Base-by-base conservation (phyloP, 768 basidiomycete species). In the Lactarius evosmus region DNA sequence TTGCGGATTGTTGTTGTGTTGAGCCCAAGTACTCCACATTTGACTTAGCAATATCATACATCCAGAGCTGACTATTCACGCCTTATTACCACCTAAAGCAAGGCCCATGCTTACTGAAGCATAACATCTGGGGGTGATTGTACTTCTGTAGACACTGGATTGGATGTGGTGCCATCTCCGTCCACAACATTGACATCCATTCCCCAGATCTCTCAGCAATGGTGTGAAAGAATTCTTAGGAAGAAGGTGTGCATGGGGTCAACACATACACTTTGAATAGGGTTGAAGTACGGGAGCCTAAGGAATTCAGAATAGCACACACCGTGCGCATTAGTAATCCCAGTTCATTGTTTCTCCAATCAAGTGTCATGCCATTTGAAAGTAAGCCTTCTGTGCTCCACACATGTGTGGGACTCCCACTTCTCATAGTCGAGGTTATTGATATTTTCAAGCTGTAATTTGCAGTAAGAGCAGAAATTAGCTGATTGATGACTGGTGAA, bases 201-300 rank as follows among this genome's bases (percentile, higher is more conserved):
- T 9, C 41, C 44, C 40, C 62, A 59, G 12, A 71, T 55, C 38
- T 55, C 58, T 44, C 41, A 12, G 51, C 69, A 69, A 54, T 69
- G 69, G 16, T 53, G 58, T 19, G 50, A 50, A 16, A 69, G 64
- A 5, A 32, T 25, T 17, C 69, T 62, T 12, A 72, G 36, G 19
- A 67, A 61, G 9, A 72, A 40, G 19, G 51, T 41, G 62, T 73
- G 72, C 72, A 73, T 73, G 29, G 70, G 14, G 36, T 73, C 72
- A 14, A 71, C 58, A 19, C 54, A 56, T 9, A 56, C 6, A 70
- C 44, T 17, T 58, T 27, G 59, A 62, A 67, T 19, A 36, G 58
- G 17, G 49, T 65, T 12, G 68, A 63, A 44, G 67, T 56, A 73
- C 71, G 73, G 41, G 41, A 55, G 72, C 33, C 54, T 12, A 19